Percentiles rank a stretch among this genome's conserved stretches.
These are phyloP conservation scores for Fomitopsis schrenkii DNA, from an alignment of 1,284 basidiomycete genomes.

Conservation along the genomic window DNA sequence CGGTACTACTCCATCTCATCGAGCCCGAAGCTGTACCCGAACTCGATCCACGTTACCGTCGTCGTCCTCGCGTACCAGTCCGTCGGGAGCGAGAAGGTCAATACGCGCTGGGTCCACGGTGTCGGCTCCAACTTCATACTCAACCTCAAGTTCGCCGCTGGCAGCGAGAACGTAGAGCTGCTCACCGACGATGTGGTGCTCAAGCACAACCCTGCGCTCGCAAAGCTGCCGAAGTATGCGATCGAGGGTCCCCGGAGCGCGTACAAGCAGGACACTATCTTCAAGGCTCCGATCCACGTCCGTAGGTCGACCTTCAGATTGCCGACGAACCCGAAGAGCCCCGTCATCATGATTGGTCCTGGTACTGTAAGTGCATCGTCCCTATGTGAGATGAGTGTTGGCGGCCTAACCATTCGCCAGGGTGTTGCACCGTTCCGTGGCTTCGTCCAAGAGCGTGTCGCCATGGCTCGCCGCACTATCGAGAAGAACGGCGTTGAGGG, in stretches of 20 bases:
- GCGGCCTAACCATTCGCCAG: slow-evolving; percentile 33
- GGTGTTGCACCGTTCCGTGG: slow-evolving; percentile 99
- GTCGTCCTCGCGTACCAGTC: slow-evolving; percentile 93
- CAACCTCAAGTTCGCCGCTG: slow-evolving; percentile 81
- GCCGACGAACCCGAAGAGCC: slow-evolving; percentile 96
- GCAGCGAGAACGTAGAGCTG: slow-evolving; percentile 49
- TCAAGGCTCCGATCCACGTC: slow-evolving; percentile 92
- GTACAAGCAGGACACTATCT: slow-evolving; percentile 68
- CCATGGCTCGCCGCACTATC: slow-evolving; percentile 87
- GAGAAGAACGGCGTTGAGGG: slow-evolving; percentile 93
- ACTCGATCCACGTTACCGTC: slow-evolving; percentile 89
- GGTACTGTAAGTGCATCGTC: slow-evolving; percentile 73
- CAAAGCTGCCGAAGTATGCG: slow-evolving; percentile 68
- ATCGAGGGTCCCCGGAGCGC: slow-evolving; percentile 88
- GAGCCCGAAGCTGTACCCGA: slow-evolving; percentile 87
- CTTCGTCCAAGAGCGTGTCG: slow-evolving; percentile 96
- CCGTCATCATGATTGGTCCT: slow-evolving; percentile 98
- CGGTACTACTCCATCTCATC: slow-evolving; percentile 99
- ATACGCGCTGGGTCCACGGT: slow-evolving; percentile 73
- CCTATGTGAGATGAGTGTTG: neutral
- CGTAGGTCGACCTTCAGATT: slow-evolving; percentile 94
- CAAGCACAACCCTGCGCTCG: slow-evolving; percentile 32
- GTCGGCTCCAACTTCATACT: slow-evolving; percentile 90
- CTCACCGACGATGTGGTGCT: slow-evolving; percentile 28
- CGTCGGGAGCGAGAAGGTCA: slow-evolving; percentile 44